Evolutionary conservation across 2,329 filamentous ascomycete species (phyloP), one percentile per base, ranked within the genome.

Genomic region (Colletotrichum truncatum): DNA sequence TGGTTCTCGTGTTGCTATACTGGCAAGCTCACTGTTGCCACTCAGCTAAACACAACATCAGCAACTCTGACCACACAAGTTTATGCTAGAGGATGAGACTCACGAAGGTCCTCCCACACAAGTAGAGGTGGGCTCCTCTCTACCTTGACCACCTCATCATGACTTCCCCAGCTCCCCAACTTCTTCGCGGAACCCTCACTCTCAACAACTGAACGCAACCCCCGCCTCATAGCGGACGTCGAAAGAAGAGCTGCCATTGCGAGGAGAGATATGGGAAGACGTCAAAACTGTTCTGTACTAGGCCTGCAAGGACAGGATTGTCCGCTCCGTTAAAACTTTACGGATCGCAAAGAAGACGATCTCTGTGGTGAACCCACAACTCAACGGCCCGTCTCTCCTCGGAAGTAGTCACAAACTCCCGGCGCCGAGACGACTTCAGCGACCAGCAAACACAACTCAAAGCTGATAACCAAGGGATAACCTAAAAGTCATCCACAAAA

Each of bases 21-120:
- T 28, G 4, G 4, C 18, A 36, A 14, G 23, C 63, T 48, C 36
- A 66, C 63, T 64, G 58, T 26, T 66, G 63, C 63, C 63, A 66
- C 28, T 45, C 63, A 8, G 58, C 63, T 66, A 16, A 4, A 26
- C 1, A 7, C 1, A 0, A 12, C 4, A 26, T 52, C 14, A 64
- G 51, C 30, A 41, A 34, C 6, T 5, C 3, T 16, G 9, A 4
- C 3, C 12, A n/a, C n/a, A n/a, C 14, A 10, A 8, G 4, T 4
- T 3, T 4, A 8, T 23, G 14, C 4, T 9, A 16, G 16, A 43
- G 6, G 6, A 12, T n/a, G 2, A 16, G 12, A 46, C 64, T 53
- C 21, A 66, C 64, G 59, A 4, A 66, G 53, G 9, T 66, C 45
- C 6, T 48, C 32, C 64, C 59, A 64, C 4, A 18, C 32, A 4